Evolutionary conservation across 352 stramenopile species (phyloP).

Genomic region (Phytophthora niederhauseri): DNA sequence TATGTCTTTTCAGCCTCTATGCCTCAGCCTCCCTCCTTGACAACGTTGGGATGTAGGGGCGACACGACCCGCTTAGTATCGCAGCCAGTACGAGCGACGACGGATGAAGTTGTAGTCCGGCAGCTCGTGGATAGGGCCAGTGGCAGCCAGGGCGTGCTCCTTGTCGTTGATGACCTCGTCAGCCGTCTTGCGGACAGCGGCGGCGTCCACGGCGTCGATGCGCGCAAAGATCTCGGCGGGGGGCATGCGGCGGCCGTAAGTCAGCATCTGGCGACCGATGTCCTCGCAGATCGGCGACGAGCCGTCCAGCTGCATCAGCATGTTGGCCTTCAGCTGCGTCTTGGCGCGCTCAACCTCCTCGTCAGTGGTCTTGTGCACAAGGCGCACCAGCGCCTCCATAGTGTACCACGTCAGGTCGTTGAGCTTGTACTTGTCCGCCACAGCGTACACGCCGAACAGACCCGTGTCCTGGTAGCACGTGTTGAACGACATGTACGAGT

Average conservation of each 20-base stretch:
- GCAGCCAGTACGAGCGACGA: conserved; percentile 98
- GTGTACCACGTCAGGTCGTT: conserved; percentile 96
- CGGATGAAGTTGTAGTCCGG: conserved; percentile 99
- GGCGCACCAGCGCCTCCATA: conserved; percentile 94
- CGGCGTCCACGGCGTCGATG: conserved; percentile 98
- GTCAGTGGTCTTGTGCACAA: conserved; percentile 97
- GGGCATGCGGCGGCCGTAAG: conserved; percentile 96
- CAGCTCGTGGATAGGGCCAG: conserved; percentile 98
- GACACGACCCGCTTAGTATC: conserved; percentile 70
- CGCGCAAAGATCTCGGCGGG: conserved; percentile 98
- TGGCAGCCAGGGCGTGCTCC: conserved; percentile 97
- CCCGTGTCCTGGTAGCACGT: conserved; percentile 99
- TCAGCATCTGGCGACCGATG: conserved; percentile 99
- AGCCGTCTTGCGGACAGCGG: conserved; percentile 91
- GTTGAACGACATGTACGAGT: conserved; percentile 99
- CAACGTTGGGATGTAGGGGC: conserved; percentile 29
- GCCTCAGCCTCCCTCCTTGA: conserved; percentile 41
- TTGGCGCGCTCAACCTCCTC: conserved; percentile 98
- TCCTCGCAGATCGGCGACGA: conserved; percentile 99
- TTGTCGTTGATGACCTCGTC: conserved; percentile 97
- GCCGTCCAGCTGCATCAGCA: conserved; percentile 99
- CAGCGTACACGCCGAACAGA: conserved; percentile 98
- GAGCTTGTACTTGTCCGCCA: conserved; percentile 95
- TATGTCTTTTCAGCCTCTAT: conserved; percentile 38
- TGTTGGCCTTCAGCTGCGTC: conserved; percentile 99